Evolutionary conservation across 768 basidiomycete species (phyloP), one percentile per base, ranked within the genome.

Genomic region (Phlegmacium glaucopus): DNA sequence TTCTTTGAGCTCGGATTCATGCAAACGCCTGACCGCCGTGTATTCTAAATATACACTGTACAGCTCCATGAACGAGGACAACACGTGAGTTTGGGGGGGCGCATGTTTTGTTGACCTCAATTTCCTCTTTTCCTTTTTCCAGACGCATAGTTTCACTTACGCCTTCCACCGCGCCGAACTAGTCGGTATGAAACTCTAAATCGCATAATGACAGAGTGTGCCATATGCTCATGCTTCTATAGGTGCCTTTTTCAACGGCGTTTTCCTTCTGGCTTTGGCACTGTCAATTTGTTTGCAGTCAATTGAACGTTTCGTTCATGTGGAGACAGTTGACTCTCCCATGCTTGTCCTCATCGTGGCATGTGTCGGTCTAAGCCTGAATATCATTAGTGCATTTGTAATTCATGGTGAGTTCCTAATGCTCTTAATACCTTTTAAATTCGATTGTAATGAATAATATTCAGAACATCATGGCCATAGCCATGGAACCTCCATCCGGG

Each of bases 131-230:
- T 26, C 42, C 49, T 11, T 47, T 41, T 45, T 41, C 22, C 50
- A 80, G 75, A 74, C 72, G 43, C 59, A 69, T 42, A 70, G 69
- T 45, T 80, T 76, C 54, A 80, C 78, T 6, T 80, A 74, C 51
- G 79, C 78, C 4, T 78, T 78, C 53, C 74, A 77, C 56, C 75
- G 78, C 39, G 77, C 76, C 43, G 78, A 80, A 55, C 69, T 79
- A 47, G 72, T 80, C 50, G 77, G 77, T 78, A 63, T 48, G 66
- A 53, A 52, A 37, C 53, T 36, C 34, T 32, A 15, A 27, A 32
- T 44, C 39, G 52, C 39, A 12, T 48, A 13, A 28, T 16, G 34
- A 39, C 26, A 44, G 30, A 17, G 44, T 41, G 15, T 46, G 34
- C n/a, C n/a, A 22, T 41, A 34, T 47, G 11, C 10, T 52, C 45